These are phyloP conservation scores for Colletotrichum salicis DNA, from an alignment of 2,329 filamentous ascomycete genomes.

Conservation along the genomic window DNA sequence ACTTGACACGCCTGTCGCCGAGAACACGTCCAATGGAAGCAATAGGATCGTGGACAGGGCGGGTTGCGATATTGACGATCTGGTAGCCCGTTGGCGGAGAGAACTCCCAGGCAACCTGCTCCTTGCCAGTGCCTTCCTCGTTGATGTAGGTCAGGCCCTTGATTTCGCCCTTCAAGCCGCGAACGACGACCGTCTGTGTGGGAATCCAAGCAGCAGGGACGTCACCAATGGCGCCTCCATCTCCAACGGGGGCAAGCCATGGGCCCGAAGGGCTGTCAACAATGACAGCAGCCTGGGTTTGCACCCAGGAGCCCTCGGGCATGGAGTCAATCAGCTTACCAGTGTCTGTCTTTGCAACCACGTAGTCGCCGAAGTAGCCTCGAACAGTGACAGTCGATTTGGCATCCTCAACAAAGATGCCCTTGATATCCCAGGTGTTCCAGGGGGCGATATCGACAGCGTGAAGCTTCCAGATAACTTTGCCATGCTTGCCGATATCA, in stretches of 20 bases:
- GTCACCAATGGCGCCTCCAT: constrained; percentile 59
- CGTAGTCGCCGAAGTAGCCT: constrained; percentile 69
- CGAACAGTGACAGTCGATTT: constrained; percentile 68
- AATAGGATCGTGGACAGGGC: constrained; percentile 82
- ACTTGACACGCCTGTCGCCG: constrained; percentile 90
- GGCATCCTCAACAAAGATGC: constrained; percentile 70
- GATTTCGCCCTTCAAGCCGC: constrained; percentile 58
- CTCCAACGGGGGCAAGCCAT: constrained; percentile 64
- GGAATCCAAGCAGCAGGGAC: constrained; percentile 59
- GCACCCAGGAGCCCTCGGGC: constrained; percentile 50
- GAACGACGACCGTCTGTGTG: constrained; percentile 65
- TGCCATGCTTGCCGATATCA: constrained; percentile 78
- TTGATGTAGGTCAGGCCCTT: constrained; percentile 65
- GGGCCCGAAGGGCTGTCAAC: constrained; percentile 64
- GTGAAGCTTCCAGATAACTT: constrained; percentile 79
- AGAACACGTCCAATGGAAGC: constrained; percentile 96
- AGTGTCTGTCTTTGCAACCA: constrained; percentile 63
- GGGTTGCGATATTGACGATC: constrained; percentile 74
- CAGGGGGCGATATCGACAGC: constrained; percentile 66
- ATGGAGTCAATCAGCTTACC: constrained; percentile 62
- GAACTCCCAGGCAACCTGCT: constrained; percentile 77
- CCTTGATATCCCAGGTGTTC: constrained; percentile 73
- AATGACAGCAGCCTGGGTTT: constrained; percentile 55
- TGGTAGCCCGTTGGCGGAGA: constrained; percentile 71
- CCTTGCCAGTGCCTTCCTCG: constrained; percentile 52